Base-by-base conservation (phyloP, 352 stramenopile genomes). In the Globisporangium paddicum region DNA sequence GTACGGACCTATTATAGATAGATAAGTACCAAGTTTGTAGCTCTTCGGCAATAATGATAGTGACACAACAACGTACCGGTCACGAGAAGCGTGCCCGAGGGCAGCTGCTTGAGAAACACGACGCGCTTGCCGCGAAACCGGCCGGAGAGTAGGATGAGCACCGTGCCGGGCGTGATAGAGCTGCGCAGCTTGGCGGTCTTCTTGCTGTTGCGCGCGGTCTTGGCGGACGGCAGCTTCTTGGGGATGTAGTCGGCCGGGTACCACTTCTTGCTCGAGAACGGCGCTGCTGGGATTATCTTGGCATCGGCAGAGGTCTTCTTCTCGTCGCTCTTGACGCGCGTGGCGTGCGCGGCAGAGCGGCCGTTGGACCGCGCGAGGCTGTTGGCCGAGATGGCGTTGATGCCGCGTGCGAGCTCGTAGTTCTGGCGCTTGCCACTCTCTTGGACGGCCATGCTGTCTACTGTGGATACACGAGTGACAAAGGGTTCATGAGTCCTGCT, bases 121-220 rank as follows among this genome's bases (percentile, higher is more conserved):
- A 99, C 96, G 64, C 97, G 92, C 90, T 99, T 99, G 82, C 97
- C 97, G 72, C 93, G 88, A 83, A 99, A 99, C 65, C 97, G 93
- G 55, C 97, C 97, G 37, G 93, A 95, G 18, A 99, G 82, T 61
- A 99, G 77, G 72, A 99, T 99, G 50, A 99, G 82, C 48, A 99
- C 95, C 30, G 96, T 98, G 73, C 97, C 97, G 6, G 97, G 96
- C 37, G 86, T 97, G 83, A 99, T 98, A 55, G 89, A 97, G 60
- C 93, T 86, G 60, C 97, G 95, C 23, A 99, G 83, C 77, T 97
- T 98, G 57, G 94, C 87, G 35, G 90, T 72, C 69, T 98, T 98
- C 58, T 77, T 74, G 65, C 69, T 83, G 78, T 90, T 90, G 66
- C 80, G 80, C 49, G 72, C 73, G 13, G 80, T 90, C 79, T 90